Evolutionary conservation across 345 rosid species (phyloP).

Genomic region (Combretum micranthum): DNA sequence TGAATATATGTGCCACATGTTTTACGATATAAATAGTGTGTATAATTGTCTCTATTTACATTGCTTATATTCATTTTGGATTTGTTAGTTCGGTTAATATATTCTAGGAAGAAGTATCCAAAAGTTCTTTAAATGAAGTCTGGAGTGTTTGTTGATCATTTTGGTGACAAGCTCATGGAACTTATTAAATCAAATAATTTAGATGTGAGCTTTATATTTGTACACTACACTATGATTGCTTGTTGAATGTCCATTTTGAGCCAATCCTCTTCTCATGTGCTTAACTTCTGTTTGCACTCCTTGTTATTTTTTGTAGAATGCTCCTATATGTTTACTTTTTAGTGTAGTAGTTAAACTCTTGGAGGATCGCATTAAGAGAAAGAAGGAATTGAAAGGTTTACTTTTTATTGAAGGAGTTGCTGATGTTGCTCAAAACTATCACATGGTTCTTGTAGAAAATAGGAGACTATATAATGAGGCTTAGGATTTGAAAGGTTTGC

Average conservation of each 20-base stretch:
- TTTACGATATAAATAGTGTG: no score
- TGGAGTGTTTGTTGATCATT: slow-evolving; percentile 43
- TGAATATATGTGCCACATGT: no score
- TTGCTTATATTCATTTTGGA: no score
- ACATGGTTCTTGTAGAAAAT: slow-evolving; percentile 59
- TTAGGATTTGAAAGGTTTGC: slow-evolving; percentile 88
- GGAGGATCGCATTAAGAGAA: slow-evolving; percentile 61
- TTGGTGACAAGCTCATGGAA: slow-evolving; percentile 50
- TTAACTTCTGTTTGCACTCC: no score
- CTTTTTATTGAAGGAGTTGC: slow-evolving; percentile 48
- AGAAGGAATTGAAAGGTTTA: slow-evolving; percentile 57
- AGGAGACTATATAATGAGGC: slow-evolving; percentile 95
- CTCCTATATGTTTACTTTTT: slow-evolving; percentile 64
- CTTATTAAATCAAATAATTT: slow-evolving; percentile 54
- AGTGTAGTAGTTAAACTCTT: slow-evolving; percentile 49
- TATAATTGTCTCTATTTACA: no score
- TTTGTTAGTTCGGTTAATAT: slow-evolving; percentile 11
- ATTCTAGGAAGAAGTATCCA: slow-evolving; percentile 21
- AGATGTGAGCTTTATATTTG: slow-evolving; percentile 42
- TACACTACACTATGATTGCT: slow-evolving; percentile 1
- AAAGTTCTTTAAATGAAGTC: slow-evolving; percentile 36
- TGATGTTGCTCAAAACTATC: slow-evolving; percentile 84
- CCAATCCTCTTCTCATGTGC: background rate
- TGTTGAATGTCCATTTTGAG: background rate
- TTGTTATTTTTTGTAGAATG: slow-evolving; percentile 46